Percentiles rank a stretch among this genome's conserved stretches.
These are phyloP conservation scores for Colletotrichum kahawae DNA, from an alignment of 2,329 filamentous ascomycete genomes.

Conservation along the genomic window DNA sequence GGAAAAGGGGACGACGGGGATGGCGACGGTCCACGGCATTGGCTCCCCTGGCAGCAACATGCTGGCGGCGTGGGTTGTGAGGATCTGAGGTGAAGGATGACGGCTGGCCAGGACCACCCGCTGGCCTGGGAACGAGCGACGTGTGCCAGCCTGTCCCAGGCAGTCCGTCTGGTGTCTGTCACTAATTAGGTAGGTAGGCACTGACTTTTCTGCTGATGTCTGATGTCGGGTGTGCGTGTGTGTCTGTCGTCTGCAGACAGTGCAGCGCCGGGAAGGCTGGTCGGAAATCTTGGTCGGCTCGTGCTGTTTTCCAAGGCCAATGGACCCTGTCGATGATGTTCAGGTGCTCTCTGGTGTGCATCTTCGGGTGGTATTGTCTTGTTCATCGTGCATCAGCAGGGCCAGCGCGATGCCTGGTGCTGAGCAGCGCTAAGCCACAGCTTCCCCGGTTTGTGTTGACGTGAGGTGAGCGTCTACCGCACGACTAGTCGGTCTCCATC, in stretches of 20 bases:
- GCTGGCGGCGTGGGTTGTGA: background rate
- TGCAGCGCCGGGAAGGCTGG: background rate
- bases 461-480: constrained; percentile 7
- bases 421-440: constrained; percentile 22
- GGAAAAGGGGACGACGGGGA: background rate
- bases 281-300: background rate
- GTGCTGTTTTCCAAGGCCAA: background rate
- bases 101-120: background rate
- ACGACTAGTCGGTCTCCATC: background rate
- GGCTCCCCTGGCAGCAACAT: background rate
- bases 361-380: constrained; percentile 1
- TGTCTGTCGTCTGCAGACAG: background rate
- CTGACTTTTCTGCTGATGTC: constrained; percentile 7
- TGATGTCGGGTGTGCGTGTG: background rate
- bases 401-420: constrained; percentile 9
- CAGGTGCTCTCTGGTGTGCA: background rate
- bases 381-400: constrained; percentile 11
- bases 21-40: background rate
- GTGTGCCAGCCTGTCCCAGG: constrained; percentile 9
- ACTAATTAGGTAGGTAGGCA: background rate
- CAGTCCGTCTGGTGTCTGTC: constrained; percentile 8
- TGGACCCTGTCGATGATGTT: background rate
- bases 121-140: constrained; percentile 16
- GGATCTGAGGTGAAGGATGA: background rate
- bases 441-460: constrained; percentile 14